Evolutionary conservation across 2,329 filamentous ascomycete genomes (phyloP).

Genomic region (Colletotrichum tropicale): DNA sequence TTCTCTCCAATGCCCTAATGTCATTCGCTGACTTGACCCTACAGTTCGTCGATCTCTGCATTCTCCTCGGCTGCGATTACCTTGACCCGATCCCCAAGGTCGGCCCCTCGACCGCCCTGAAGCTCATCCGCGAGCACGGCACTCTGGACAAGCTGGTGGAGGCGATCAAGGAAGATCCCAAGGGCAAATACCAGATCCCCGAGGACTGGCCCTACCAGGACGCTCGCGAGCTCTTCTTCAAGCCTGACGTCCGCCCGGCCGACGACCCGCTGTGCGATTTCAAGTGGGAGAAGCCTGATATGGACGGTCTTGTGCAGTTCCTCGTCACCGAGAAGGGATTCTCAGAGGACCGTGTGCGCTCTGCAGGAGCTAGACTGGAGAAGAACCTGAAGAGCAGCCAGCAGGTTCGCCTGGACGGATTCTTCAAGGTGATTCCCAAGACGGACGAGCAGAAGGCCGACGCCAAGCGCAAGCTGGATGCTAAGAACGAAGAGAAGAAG

Average conservation of each 20-base stretch:
- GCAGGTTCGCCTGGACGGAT: constrained; percentile 90
- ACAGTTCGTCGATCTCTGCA: constrained; percentile 95
- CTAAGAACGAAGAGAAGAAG: constrained; percentile 89
- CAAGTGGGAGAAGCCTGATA: constrained; percentile 95
- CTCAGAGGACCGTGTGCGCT: constrained; percentile 90
- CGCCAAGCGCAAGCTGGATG: constrained; percentile 92
- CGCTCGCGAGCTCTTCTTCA: constrained; percentile 88
- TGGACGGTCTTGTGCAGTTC: constrained; percentile 88
- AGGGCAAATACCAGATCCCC: constrained; percentile 82
- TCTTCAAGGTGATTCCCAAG: constrained; percentile 93
- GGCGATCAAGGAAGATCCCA: constrained; percentile 75
- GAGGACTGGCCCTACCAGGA: constrained; percentile 98
- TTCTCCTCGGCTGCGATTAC: constrained; percentile 96
- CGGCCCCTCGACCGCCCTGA: constrained; percentile 88
- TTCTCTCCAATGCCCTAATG: neutral
- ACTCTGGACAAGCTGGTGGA: constrained; percentile 87
- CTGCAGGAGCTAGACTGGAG: constrained; percentile 76
- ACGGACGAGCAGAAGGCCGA: constrained; percentile 83
- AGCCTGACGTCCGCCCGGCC: constrained; percentile 85
- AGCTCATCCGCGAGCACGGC: constrained; percentile 91
- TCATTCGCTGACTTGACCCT: neutral
- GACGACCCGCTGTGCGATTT: constrained; percentile 91
- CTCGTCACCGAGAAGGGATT: constrained; percentile 95
- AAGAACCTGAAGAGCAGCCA: constrained; percentile 93
- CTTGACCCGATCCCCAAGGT: constrained; percentile 95